Base-by-base conservation (phyloP, 1,284 basidiomycete species). In the Naganishia sp. region DNA sequence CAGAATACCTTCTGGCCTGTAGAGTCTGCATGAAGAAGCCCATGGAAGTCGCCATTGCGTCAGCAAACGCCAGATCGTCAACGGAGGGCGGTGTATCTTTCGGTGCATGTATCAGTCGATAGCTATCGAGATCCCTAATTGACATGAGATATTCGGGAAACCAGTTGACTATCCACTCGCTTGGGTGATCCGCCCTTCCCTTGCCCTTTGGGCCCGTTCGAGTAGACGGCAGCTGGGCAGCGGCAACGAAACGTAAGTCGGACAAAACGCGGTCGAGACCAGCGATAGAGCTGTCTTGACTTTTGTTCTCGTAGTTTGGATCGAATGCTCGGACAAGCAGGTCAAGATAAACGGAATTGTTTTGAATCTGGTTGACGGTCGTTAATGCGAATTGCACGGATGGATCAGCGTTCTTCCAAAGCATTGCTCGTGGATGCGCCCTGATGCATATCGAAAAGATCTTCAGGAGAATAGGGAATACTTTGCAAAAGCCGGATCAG, bases 321-420 rank as follows among this genome's bases (percentile, higher is more conserved):
- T 61, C 59, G 28, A 56, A 55, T 3, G 54, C 55, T 0, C 54
- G 44, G 55, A 82, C 80, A 6, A 91, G 73, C 28, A 86, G 74
- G 21, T 82, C 75, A 45, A 82, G 75, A 72, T 87, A 90, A 1
- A 84, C 83, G 0, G 83, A 75, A 73, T 92, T 94, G 72, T 90
- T 87, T 76, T 88, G 90, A 73, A 94, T 84, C n/a, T 88, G 84
- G 70, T 89, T 89, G 72, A 93, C 88, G 1, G 91, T 83, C 46
- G 88, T 83, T 69, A 87, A 84, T 1, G 91, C 87, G 10, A 77
- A 72, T 43, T 80, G 77, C 2, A 77, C 72, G 0, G 78, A 77
- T 3, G 70, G 81, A 74, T 90, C 87, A 45, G 68, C 65, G 43
- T 83, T 86, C 23, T 79, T 74, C 92, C 92, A 94, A 16, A 90